phyloP scores from a whole-genome alignment of 441 rosid species.

The Croton laevigatus region DNA sequence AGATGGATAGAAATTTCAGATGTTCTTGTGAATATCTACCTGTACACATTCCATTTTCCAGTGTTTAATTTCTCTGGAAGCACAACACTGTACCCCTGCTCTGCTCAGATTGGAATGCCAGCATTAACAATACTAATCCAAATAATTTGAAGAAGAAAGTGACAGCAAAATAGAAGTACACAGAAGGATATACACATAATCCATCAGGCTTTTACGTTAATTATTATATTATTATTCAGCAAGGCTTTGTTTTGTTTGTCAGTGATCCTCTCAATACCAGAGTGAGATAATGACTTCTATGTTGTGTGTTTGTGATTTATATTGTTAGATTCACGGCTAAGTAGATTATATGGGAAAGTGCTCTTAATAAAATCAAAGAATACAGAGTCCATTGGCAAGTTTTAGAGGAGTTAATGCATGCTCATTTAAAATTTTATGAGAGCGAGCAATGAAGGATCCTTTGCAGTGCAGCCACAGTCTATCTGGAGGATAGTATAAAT shows the following conservation, averaged over 20 bases:
- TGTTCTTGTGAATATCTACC: constrained; percentile 38
- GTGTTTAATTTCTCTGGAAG: constrained; percentile 93
- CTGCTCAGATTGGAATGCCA: constrained; percentile 42
- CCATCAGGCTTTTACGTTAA: not conserved
- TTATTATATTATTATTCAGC: not conserved
- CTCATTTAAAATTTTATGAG: not conserved
- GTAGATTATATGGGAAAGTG: not conserved
- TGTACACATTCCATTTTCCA: constrained; percentile 94
- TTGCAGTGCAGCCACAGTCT: not conserved
- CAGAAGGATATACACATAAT: not conserved
- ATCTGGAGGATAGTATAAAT: not conserved
- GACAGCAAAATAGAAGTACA: not conserved
- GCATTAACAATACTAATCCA: constrained; percentile 14
- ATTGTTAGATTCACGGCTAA: too few relatives aligned
- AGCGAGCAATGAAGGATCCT: not conserved
- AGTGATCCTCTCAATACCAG: not conserved
- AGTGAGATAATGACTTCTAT: too few relatives aligned
- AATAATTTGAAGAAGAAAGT: constrained; percentile 4
- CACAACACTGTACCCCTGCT: constrained; percentile 82
- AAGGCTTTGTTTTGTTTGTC: not conserved
- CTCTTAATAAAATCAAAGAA: not conserved
- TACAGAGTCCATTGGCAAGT: not conserved
- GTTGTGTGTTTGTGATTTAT: too few relatives aligned
- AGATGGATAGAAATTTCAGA: constrained; percentile 10
- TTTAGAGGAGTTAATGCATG: not conserved